Base-by-base conservation (phyloP, 768 basidiomycete genomes). In the Saitozyma podzolica region DNA sequence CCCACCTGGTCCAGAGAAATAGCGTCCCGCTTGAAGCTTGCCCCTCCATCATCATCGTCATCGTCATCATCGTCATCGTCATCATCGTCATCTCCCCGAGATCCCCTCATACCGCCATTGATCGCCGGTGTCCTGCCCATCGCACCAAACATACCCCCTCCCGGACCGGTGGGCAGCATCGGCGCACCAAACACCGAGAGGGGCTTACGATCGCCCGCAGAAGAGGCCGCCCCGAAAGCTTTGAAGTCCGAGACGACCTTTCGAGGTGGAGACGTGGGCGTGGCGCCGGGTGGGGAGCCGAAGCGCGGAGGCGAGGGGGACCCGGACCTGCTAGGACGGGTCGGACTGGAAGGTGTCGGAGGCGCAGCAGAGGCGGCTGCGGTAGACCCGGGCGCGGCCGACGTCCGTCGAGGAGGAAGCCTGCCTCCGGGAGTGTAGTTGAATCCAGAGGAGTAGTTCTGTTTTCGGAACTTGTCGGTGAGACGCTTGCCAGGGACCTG, bases 401-500 rank as follows among this genome's bases (percentile, higher is more conserved):
- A 50, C 14, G 51, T 51, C 8, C 59, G 81, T 66, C 83, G 82
- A 40, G 83, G 84, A 8, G 83, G 77, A 4, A 70, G 67, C 59
- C 86, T 85, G 40, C 85, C 83, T 16, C 84, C 81, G 10, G 82
- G 75, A 64, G 86, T 87, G 16, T 84, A 82, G 19, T 41, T 83
- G 81, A 60, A 85, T 78, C 19, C 84, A 76, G 69, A 59, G 39
- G 64, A 57, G 63, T 79, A 80, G 49, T 80, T 78, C 13, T 78
- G 86, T 69, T 87, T 85, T 37, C 94, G 85, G 79, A 97, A 98
- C 79, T 95, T 94, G 69, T 98, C 94, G 17, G 95, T 97, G 82
- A 97, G 95, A 3, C 95, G 89, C 48, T 92, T 91, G n/a, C 91
- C 92, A 54, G 88, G 87, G 52, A 96, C 90, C 93, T 96, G 76